Percentiles rank a stretch among this genome's conserved stretches.
Evolutionary conservation across 2,329 filamentous ascomycete genomes (phyloP).

Genomic region (Colletotrichum orchidophilum): DNA sequence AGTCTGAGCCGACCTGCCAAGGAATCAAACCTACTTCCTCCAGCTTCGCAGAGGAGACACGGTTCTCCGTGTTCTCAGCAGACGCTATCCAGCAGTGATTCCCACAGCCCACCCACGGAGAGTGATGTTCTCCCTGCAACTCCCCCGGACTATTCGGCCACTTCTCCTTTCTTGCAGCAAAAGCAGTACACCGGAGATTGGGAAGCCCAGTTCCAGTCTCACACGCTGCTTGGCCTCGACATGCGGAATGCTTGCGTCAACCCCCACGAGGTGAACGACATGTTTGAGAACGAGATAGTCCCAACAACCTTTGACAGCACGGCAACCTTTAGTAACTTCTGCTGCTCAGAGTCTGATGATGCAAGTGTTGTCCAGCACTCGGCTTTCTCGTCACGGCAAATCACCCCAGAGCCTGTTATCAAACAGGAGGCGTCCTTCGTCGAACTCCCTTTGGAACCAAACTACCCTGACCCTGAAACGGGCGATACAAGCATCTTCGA

Average conservation of each 20-base stretch:
- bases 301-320: background rate
- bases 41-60: slow-evolving; percentile 40
- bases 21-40: slow-evolving; percentile 33
- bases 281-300: slow-evolving; percentile 22
- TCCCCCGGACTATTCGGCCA: slow-evolving; percentile 45
- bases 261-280: slow-evolving; percentile 27
- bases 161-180: slow-evolving; percentile 42
- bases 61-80: slow-evolving; percentile 50
- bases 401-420: slow-evolving; percentile 13
- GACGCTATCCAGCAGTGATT: slow-evolving; percentile 48
- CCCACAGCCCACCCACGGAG: slow-evolving; percentile 50
- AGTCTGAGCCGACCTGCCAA: slow-evolving; percentile 1
- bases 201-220: slow-evolving; percentile 8
- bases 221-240: slow-evolving; percentile 12
- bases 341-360: slow-evolving; percentile 16
- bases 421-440: slow-evolving; percentile 18
- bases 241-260: slow-evolving; percentile 26
- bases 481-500: slow-evolving; percentile 37
- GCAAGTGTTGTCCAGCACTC: slow-evolving; percentile 4
- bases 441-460: background rate
- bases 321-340: slow-evolving; percentile 18
- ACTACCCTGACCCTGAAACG: slow-evolving; percentile 24
- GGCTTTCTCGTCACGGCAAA: slow-evolving; percentile 12
- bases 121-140: slow-evolving; percentile 51
- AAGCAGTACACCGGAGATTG: slow-evolving; percentile 20